Base-by-base conservation (phyloP, 192 early-diverging fungal species). In the Chytriomyces sp. region DNA sequence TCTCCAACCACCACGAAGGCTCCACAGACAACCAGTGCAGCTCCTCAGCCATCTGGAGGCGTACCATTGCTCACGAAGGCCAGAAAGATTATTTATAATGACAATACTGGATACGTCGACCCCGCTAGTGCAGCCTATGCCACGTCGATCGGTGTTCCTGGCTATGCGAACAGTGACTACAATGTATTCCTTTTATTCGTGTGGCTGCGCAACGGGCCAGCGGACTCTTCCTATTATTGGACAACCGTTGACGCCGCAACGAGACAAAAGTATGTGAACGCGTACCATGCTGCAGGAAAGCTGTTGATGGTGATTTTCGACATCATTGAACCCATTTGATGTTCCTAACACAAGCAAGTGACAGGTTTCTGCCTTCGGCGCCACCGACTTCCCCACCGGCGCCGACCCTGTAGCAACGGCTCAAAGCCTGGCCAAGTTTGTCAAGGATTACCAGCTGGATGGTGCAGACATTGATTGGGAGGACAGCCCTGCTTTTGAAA, bases 381-480 rank as follows among this genome's bases (percentile, higher is more conserved):
- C 75, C 19, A 75, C 75, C 33, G 75, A 77, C 28, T 71, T 60
- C 60, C 78, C 78, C 4, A 77, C 75, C 10, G 75, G 75, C n/a
- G 59, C 73, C 10, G 28, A 79, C 41, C 75, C 78, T 8, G 64
- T 72, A 4, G 73, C 39, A 0, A 70, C 62, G 14, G 78, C 78
- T 4, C 19, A 75, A n/a, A 73, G 72, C 5, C 60, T 79, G 28
- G 78, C 78, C 22, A 67, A 75, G 55, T 65, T 77, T 64, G 75
- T 79, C 58, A 79, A 77, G 49, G 12, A 76, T 38, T 72, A 79
- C 39, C 57, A 54, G 33, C 59, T 79, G 34, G 78, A 79, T 72
- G 78, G 78, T 37, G 78, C 78, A 25, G 78, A 79, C 38, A 79
- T 79, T 56, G 78, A 79, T 33, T 79, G 75, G 75, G 44, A 49